phyloP scores from a whole-genome alignment of 2,329 filamentous ascomycete genomes.

The Daldinia sp. region DNA sequence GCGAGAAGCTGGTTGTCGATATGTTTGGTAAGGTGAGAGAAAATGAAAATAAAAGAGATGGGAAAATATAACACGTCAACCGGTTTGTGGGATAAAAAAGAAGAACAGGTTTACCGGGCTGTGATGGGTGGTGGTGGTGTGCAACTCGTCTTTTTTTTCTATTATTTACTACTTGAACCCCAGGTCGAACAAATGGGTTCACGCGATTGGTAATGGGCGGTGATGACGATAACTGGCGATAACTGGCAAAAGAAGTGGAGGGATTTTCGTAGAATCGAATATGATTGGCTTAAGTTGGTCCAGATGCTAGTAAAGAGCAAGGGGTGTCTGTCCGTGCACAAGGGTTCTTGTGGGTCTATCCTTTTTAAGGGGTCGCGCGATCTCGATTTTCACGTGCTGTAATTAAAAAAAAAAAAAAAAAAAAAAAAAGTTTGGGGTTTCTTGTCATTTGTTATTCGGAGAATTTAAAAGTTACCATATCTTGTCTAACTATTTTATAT shows the following conservation, averaged over 20 bases:
- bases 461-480: not conserved
- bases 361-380: conserved; percentile 16
- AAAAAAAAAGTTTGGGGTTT: not conserved
- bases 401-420: not conserved
- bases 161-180: conserved; percentile 33
- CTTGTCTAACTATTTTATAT: not conserved
- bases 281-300: conserved; percentile 6
- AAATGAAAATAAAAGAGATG: not conserved
- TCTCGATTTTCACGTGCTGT: conserved; percentile 15
- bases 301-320: not conserved
- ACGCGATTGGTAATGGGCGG: conserved; percentile 40
- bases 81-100: conserved; percentile 1
- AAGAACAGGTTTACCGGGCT: not conserved
- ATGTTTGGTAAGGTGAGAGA: not conserved
- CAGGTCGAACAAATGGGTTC: conserved; percentile 25
- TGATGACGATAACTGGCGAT: conserved; percentile 39
- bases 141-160: conserved; percentile 15
- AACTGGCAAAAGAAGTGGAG: conserved; percentile 23
- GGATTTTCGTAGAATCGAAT: not conserved
- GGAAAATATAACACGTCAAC: conserved; percentile 1
- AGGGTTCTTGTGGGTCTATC: not conserved
- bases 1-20: not conserved
- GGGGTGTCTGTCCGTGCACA: conserved; percentile 10
- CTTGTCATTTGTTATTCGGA: not conserved
- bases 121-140: conserved; percentile 3